phyloP scores from a whole-genome alignment of 352 stramenopile species.

The Pythium periplocum region DNA sequence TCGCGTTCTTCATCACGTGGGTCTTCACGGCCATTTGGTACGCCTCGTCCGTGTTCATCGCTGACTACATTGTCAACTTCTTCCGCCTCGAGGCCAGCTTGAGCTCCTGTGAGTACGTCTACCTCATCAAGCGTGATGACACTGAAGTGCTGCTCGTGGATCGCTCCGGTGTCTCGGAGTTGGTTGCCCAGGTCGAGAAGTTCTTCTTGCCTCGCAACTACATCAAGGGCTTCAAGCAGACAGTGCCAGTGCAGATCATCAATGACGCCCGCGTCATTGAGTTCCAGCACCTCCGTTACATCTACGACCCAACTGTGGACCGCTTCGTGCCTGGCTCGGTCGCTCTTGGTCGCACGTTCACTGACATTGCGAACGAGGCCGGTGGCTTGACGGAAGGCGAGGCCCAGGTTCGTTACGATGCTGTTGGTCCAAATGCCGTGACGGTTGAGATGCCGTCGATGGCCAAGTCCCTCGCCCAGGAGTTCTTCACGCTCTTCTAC shows the following conservation, averaged over 20 bases:
- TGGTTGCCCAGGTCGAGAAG: conserved; percentile 46
- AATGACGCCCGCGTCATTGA: conserved; percentile 16
- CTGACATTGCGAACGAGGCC: conserved; percentile 38
- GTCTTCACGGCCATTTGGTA: conserved; percentile 50
- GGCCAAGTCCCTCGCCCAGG: conserved; percentile 41
- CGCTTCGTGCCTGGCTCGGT: conserved; percentile 21
- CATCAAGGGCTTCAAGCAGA: conserved; percentile 45
- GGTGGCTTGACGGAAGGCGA: conserved; percentile 39
- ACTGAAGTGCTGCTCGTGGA: conserved; percentile 55
- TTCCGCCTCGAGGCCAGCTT: conserved; percentile 43
- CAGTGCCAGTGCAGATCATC: conserved; percentile 31
- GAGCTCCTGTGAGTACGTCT: conserved; percentile 39
- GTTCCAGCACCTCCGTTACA: conserved; percentile 25
- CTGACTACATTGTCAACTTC: conserved; percentile 49
- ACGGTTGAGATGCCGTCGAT: conserved; percentile 58
- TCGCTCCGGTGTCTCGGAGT: conserved; percentile 44
- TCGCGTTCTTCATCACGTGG: conserved; percentile 61
- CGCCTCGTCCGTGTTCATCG: conserved; percentile 34
- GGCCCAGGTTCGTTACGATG: conserved; percentile 29
- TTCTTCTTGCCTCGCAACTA: conserved; percentile 30
- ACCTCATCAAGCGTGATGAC: conserved; percentile 53
- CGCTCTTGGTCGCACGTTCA: conserved; percentile 36
- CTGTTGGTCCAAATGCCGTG: conserved; percentile 58
- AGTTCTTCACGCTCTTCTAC: conserved; percentile 73
- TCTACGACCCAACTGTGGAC: conserved; percentile 13